Percentiles rank a stretch among this genome's conserved stretches.
Evolutionary conservation across 169 alveolate species (phyloP).

Genomic region (Cryptosporidium ubiquitum): DNA sequence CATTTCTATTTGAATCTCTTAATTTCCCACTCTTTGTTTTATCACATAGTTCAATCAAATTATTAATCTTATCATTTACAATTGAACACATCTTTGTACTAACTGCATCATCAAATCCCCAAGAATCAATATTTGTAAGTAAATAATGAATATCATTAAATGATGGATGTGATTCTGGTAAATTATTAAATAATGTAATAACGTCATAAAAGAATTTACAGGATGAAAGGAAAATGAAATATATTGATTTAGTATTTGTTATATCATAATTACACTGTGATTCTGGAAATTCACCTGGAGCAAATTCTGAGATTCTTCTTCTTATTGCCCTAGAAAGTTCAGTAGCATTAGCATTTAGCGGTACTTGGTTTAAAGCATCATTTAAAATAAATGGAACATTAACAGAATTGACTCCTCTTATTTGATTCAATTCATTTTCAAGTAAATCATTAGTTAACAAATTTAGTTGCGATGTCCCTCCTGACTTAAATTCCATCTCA

Average conservation of each 20-base stretch:
- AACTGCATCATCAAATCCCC: constrained; percentile 57
- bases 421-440: not conserved
- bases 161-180: constrained; percentile 47
- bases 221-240: constrained; percentile 23
- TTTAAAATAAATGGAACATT: constrained; percentile 32
- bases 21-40: not conserved
- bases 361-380: constrained; percentile 14
- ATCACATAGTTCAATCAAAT: not conserved
- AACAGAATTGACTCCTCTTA: constrained; percentile 23
- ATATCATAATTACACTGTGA: constrained; percentile 57
- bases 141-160: constrained; percentile 8
- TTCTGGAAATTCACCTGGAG: constrained; percentile 29
- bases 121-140: constrained; percentile 6
- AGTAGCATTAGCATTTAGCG: constrained; percentile 32
- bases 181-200: constrained; percentile 9
- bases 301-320: constrained; percentile 4
- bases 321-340: constrained; percentile 35
- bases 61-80: not conserved
- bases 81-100: constrained; percentile 25
- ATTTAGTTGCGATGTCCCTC: not conserved
- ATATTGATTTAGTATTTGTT: constrained; percentile 23
- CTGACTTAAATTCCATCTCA: constrained; percentile 17
- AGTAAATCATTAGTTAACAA: not conserved
- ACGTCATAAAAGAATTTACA: constrained; percentile 42
- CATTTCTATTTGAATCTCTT: not conserved